Conservation (phyloP, 805 yeast species). For the Candida dajiaensis region DNA sequence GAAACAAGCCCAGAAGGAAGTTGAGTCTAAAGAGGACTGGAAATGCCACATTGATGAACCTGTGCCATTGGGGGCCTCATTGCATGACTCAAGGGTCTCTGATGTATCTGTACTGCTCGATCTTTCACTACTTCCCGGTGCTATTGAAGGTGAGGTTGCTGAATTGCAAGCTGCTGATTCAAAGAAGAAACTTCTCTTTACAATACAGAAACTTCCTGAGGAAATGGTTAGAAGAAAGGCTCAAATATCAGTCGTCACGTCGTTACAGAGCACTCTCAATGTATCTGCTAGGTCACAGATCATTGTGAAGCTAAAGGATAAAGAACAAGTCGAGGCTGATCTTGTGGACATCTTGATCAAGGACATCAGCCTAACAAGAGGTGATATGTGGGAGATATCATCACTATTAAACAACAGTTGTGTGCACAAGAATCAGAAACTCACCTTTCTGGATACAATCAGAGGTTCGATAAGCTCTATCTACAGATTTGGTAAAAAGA, state of each 20-base stretch:
- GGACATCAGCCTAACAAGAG: conserved; percentile 77
- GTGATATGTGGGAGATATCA: conserved; percentile 88
- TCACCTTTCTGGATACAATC: conserved; percentile 56
- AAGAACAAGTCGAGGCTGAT: conserved; percentile 61
- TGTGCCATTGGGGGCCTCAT: conserved; percentile 15
- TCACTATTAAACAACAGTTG: conserved; percentile 56
- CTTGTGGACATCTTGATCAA: conserved; percentile 75
- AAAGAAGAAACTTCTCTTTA: conserved; percentile 37
- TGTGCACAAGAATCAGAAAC: conserved; percentile 57
- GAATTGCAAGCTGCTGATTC: conserved; percentile 47
- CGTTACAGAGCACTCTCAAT: conserved; percentile 53
- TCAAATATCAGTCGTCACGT: conserved; percentile 53
- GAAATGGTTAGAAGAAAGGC: conserved; percentile 27
- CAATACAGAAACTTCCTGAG: conserved; percentile 31
- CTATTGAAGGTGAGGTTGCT: conserved; percentile 70
- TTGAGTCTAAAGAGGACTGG: neutral
- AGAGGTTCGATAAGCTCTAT: conserved; percentile 61
- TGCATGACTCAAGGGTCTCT: conserved; percentile 65
- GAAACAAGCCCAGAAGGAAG: neutral
- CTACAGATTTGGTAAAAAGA: conserved; percentile 57
- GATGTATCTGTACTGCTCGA: conserved; percentile 60
- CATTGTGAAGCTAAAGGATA: conserved; percentile 42
- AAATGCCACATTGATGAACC: conserved; percentile 15
- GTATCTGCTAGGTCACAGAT: conserved; percentile 66
- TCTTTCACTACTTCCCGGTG: conserved; percentile 50